Percentiles rank a stretch among this genome's conserved stretches.
phyloP scores from a whole-genome alignment of 441 rosid species.

The Bruguiera hainesii region DNA sequence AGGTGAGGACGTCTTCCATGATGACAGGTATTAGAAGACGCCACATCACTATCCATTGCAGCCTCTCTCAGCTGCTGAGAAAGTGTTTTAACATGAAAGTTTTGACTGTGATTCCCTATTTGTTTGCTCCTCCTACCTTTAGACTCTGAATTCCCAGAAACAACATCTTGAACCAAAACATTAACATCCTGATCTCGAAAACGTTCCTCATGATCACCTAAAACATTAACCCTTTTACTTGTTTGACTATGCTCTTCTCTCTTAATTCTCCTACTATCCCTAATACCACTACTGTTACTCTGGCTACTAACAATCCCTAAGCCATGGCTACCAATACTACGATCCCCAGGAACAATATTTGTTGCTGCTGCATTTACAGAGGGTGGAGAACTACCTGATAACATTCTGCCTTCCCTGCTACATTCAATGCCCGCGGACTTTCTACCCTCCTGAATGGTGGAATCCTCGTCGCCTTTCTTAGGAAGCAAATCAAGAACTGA shows the following conservation, averaged over 20 bases:
- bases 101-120: slow-evolving; percentile 59
- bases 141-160: slow-evolving; percentile 48
- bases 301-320: slow-evolving; percentile 41
- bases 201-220: slow-evolving; percentile 35
- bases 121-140: slow-evolving; percentile 48
- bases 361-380: slow-evolving; percentile 48
- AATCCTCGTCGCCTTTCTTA: slow-evolving; percentile 50
- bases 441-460: slow-evolving; percentile 45
- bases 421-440: slow-evolving; percentile 55
- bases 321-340: slow-evolving; percentile 29
- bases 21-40: slow-evolving; percentile 65
- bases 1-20: slow-evolving; percentile 32
- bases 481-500: slow-evolving; percentile 71
- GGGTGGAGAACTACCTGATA: slow-evolving; percentile 64
- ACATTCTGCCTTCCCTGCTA: slow-evolving; percentile 54
- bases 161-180: slow-evolving; percentile 39
- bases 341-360: slow-evolving; percentile 60
- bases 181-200: slow-evolving; percentile 33
- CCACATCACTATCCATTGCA: slow-evolving; percentile 64
- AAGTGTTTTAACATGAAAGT: slow-evolving; percentile 50
- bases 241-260: slow-evolving; percentile 60
- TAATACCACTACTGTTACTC: slow-evolving; percentile 43
- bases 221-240: slow-evolving; percentile 43
- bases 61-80: slow-evolving; percentile 67
- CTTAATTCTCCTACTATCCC: slow-evolving; percentile 59